Evolutionary conservation across 805 yeast species (phyloP).

Genomic region (Metschnikowia drakensbergensis): DNA sequence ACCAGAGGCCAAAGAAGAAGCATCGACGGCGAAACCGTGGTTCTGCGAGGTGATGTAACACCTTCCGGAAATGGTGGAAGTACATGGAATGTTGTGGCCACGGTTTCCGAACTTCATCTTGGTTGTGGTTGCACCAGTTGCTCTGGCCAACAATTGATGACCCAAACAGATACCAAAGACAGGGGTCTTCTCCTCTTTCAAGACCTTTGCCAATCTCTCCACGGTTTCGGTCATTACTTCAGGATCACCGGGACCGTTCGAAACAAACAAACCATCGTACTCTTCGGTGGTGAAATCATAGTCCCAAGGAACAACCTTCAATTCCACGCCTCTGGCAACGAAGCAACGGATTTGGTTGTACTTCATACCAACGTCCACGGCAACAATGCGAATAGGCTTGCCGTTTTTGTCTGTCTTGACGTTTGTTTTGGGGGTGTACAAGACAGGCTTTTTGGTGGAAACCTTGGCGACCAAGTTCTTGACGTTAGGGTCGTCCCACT

Average conservation of each 20-base stretch:
- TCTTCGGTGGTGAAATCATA: constrained; percentile 75
- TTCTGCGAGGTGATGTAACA: constrained; percentile 98
- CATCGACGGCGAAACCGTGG: constrained; percentile 97
- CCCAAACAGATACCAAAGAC: constrained; percentile 98
- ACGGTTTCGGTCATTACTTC: constrained; percentile 72
- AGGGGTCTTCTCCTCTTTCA: constrained; percentile 73
- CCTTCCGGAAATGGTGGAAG: constrained; percentile 83
- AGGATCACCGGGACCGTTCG: constrained; percentile 99
- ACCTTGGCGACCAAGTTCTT: constrained; percentile 90
- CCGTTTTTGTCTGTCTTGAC: constrained; percentile 62
- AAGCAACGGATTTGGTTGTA: constrained; percentile 97
- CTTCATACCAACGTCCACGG: constrained; percentile 97
- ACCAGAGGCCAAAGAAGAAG: constrained; percentile 62
- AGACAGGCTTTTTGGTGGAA: constrained; percentile 68
- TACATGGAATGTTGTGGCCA: constrained; percentile 97
- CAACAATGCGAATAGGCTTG: constrained; percentile 73
- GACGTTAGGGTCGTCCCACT: constrained; percentile 90
- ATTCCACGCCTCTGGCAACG: constrained; percentile 92
- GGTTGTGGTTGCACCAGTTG: constrained; percentile 88
- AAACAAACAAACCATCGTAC: constrained; percentile 92
- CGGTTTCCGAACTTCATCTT: constrained; percentile 98
- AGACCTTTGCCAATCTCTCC: constrained; percentile 51
- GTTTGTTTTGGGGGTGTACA: constrained; percentile 67
- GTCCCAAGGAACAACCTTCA: constrained; percentile 94
- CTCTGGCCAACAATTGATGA: constrained; percentile 93